Base-by-base conservation (phyloP, 2,329 filamentous ascomycete genomes). In the Aureobasidium vineae region DNA sequence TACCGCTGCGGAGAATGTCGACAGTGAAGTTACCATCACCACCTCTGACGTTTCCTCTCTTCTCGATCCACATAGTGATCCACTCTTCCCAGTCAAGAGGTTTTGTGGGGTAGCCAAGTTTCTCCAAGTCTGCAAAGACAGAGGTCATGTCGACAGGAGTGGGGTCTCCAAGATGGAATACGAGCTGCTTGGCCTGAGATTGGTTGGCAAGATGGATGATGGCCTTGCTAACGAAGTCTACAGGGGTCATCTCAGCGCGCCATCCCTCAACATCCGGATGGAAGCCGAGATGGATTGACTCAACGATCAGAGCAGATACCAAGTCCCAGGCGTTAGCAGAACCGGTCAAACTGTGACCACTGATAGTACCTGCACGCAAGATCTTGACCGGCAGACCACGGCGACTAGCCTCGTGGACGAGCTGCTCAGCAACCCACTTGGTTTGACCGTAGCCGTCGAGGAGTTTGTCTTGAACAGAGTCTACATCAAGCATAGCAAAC, bases 221-320 rank as follows among this genome's bases (percentile, higher is more conserved):
- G 4, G 89, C 86, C 69, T 86, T 87, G 77, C 87, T 90, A 67
- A 92, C 89, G 72, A 91, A 92, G 76, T 94, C 90, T 16, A 92
- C 90, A 0, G 90, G 90, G 0, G 90, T 92, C 90, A 93, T 93
- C 78, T 94, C 90, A 1, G 89, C 85, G 59, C 88, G 85, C 90
- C 90, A 94, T 49, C 87, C 87, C 59, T 88, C 83, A 4, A 92
- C 86, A 63, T 90, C 83, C 0, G 90, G 90, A 1, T 85, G 85
- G 70, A 85, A 84, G 6, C 90, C 90, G 3, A 93, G 81, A 63
- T 89, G 86, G 43, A 93, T 82, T 0, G 90, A 92, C 74, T 93
- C 90, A 1, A 92, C 88, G 31, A 93, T 83, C 66, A 94, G 75
- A 0, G 90, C 90, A 63, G 88, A 91, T 53, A 94, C 79, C 23